Evolutionary conservation across 192 early-diverging fungal species (phyloP).

Genomic region (Linnemannia zychae): DNA sequence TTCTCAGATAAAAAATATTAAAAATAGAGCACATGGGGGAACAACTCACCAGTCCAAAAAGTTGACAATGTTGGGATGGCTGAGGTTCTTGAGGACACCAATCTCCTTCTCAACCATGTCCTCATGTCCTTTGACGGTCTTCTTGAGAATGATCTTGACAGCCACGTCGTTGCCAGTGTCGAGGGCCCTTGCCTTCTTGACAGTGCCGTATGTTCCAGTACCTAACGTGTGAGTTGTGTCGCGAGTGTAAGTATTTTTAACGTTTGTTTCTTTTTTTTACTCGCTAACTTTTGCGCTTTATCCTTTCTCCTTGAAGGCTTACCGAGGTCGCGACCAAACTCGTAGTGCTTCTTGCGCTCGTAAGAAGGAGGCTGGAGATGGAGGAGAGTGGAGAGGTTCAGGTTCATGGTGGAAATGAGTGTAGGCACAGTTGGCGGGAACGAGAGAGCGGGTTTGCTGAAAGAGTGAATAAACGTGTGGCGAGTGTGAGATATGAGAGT

Average conservation of each 20-base stretch:
- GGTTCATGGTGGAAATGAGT: conserved; percentile 20
- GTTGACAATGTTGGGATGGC: conserved; percentile 92
- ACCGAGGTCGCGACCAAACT: conserved; percentile 71
- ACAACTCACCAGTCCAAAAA: conserved; percentile 82
- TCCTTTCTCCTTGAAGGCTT: not conserved
- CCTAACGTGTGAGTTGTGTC: conserved; percentile 41
- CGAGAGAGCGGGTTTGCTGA: no score
- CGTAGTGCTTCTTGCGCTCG: conserved; percentile 78
- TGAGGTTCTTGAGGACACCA: conserved; percentile 83
- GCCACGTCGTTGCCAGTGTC: conserved; percentile 86
- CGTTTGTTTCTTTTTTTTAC: not conserved
- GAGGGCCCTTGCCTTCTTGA: conserved; percentile 74
- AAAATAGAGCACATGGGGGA: not conserved
- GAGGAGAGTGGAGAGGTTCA: conserved; percentile 40
- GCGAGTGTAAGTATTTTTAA: not conserved
- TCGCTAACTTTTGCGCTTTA: not conserved
- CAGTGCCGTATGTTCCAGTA: conserved; percentile 81
- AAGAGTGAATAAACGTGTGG: not conserved
- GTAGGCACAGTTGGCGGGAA: no score
- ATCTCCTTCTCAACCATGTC: conserved; percentile 95
- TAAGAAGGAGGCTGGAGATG: conserved; percentile 67
- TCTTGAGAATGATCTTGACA: conserved; percentile 94
- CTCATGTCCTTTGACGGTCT: conserved; percentile 83
- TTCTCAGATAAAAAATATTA: not conserved
- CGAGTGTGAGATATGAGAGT: not conserved